These are phyloP conservation scores for Clausena lansium DNA, from an alignment of 345 rosid genomes.

Conservation along the genomic window DNA sequence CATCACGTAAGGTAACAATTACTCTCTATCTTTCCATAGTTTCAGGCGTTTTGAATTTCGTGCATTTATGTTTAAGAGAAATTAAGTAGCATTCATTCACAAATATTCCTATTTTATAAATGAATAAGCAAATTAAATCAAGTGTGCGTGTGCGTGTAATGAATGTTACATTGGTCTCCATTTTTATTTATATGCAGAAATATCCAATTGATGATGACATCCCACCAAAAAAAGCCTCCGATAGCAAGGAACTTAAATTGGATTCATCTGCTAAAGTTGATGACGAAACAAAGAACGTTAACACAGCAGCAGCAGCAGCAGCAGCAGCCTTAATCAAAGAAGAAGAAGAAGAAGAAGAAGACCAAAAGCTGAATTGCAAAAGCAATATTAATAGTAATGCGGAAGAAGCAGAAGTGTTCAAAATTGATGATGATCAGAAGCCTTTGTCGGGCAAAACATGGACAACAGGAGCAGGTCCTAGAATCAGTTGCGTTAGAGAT, in stretches of 20 bases:
- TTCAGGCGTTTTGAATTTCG: no score
- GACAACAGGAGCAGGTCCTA: slow-evolving; percentile 46
- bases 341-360: neutral
- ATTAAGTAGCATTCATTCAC: no score
- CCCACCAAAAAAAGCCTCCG: slow-evolving; percentile 3
- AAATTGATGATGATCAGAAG: neutral
- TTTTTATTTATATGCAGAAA: slow-evolving; percentile 23
- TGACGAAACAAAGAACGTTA: no score
- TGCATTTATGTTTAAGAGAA: no score
- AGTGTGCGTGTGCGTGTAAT: no score
- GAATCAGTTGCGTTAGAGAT: slow-evolving; percentile 43
- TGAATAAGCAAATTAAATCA: no score
- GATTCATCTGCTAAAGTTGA: neutral
- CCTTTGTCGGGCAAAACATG: slow-evolving; percentile 21
- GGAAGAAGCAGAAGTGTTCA: neutral
- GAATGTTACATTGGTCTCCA: neutral
- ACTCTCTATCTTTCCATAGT: no score
- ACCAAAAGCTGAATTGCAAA: neutral
- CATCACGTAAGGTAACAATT: no score
- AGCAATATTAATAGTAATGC: neutral
- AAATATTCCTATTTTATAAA: no score
- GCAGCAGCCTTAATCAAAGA: neutral
- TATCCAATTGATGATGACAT: slow-evolving; percentile 34
- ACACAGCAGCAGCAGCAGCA: no score
- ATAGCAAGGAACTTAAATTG: neutral